Evolutionary conservation across 2,329 filamentous ascomycete genomes (phyloP).

Genomic region (Phialocephala subalpina): DNA sequence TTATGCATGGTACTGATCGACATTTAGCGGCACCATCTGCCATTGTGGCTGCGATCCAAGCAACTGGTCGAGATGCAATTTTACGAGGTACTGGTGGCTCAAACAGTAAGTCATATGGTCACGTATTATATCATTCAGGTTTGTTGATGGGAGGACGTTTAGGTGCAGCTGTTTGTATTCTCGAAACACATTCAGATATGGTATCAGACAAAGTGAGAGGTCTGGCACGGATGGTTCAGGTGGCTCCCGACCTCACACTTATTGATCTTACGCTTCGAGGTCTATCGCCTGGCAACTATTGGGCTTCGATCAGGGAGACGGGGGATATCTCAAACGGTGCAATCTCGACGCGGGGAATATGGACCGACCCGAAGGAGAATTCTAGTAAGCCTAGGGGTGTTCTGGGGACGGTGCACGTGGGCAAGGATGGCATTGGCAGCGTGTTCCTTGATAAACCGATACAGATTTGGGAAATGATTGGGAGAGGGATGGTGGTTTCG

Average conservation of each 20-base stretch:
- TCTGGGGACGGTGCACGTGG: slow-evolving; percentile 80
- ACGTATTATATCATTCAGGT: slow-evolving; percentile 10
- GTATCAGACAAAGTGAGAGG: slow-evolving; percentile 79
- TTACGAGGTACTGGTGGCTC: slow-evolving; percentile 86
- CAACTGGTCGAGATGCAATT: slow-evolving; percentile 92
- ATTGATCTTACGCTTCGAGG: slow-evolving; percentile 89
- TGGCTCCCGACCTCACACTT: slow-evolving; percentile 78
- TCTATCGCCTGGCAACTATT: slow-evolving; percentile 81
- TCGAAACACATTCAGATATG: slow-evolving; percentile 78
- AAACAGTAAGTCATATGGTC: slow-evolving; percentile 69
- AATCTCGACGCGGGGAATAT: slow-evolving; percentile 83
- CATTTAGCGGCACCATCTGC: slow-evolving; percentile 79
- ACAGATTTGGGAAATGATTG: slow-evolving; percentile 96
- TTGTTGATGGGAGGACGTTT: neutral
- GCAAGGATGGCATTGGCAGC: slow-evolving; percentile 76
- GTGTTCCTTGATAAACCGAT: slow-evolving; percentile 84
- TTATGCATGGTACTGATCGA: slow-evolving; percentile 25
- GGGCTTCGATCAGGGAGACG: slow-evolving; percentile 83
- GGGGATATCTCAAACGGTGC: slow-evolving; percentile 88
- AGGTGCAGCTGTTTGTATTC: slow-evolving; percentile 91
- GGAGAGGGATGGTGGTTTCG: slow-evolving; percentile 88
- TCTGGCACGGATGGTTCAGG: slow-evolving; percentile 92
- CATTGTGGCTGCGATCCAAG: slow-evolving; percentile 88
- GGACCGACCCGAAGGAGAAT: slow-evolving; percentile 57
- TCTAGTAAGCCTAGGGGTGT: slow-evolving; percentile 62